These are phyloP conservation scores for Carex kokanica DNA, from an alignment of 176 grass and related monocot species.

Conservation along the genomic window DNA sequence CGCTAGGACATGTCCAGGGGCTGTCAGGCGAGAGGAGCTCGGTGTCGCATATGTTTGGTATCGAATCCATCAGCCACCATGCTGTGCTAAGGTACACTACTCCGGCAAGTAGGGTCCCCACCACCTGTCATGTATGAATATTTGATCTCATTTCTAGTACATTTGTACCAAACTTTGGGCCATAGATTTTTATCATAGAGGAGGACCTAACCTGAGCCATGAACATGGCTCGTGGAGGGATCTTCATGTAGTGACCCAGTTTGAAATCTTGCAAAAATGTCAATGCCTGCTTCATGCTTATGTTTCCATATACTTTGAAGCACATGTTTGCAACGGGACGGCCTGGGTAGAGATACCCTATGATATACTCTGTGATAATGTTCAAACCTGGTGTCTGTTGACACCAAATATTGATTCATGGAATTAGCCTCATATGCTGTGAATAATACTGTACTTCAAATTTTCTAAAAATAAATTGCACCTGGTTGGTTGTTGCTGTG, in stretches of 20 bases:
- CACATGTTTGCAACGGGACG: slow-evolving; percentile 91
- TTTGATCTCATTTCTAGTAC: background rate
- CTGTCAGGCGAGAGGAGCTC: slow-evolving; percentile 59
- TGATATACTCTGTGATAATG: slow-evolving; percentile 88
- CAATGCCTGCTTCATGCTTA: slow-evolving; percentile 83
- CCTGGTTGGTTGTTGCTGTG: slow-evolving; percentile 91
- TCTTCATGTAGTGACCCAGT: slow-evolving; percentile 95
- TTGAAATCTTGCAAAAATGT: slow-evolving; percentile 92
- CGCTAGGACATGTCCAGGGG: slow-evolving; percentile 83
- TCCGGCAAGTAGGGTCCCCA: slow-evolving; percentile 74
- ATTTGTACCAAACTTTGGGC: background rate
- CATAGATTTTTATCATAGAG: background rate
- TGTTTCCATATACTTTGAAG: slow-evolving; percentile 95
- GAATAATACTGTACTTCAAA: background rate
- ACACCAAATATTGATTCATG: background rate
- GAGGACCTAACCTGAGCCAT: slow-evolving; percentile 77
- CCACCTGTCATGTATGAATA: slow-evolving; percentile 49
- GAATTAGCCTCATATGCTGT: background rate
- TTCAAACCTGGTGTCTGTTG: slow-evolving; percentile 80
- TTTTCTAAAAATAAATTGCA: background rate
- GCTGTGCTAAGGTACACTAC: slow-evolving; percentile 78
- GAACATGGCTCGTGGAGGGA: slow-evolving; percentile 89
- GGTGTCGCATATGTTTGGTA: slow-evolving; percentile 68
- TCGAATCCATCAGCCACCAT: slow-evolving; percentile 92
- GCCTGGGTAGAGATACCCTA: slow-evolving; percentile 85